Conservation (phyloP, 345 rosid genomes). For the Citrus unshiu region DNA sequence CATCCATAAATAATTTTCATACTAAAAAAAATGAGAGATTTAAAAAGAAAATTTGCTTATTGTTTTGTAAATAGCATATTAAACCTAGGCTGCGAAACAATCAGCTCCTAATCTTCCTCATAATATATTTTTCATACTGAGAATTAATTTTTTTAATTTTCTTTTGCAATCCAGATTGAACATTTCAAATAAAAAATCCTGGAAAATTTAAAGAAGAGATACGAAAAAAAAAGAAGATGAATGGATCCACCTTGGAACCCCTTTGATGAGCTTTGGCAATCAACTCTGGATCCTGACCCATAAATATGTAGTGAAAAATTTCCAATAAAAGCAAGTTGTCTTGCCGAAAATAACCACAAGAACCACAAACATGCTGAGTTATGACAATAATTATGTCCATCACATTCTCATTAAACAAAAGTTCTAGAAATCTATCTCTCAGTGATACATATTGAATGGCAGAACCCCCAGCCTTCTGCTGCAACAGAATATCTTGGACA, state of each 20-base stretch:
- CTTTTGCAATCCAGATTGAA: background rate
- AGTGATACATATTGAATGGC: constrained; percentile 59
- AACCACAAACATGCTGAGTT: constrained; percentile 62
- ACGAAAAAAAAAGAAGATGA: background rate
- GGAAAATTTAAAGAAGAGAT: background rate
- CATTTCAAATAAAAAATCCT: background rate
- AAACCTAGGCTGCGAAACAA: background rate
- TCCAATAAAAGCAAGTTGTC: constrained; percentile 85
- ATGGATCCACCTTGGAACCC: constrained; percentile 38
- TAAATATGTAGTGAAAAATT: constrained; percentile 61
- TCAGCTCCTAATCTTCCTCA: background rate
- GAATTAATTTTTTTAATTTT: background rate
- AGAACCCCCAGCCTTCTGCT: constrained; percentile 72
- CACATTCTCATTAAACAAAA: constrained; percentile 72
- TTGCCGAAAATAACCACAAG: constrained; percentile 55
- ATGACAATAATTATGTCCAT: constrained; percentile 70
- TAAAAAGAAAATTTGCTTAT: background rate
- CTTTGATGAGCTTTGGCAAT: constrained; percentile 50
- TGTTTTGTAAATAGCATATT: background rate
- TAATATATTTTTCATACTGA: background rate
- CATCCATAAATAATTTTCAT: background rate
- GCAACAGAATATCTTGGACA: constrained; percentile 59
- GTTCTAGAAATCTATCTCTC: constrained; percentile 74
- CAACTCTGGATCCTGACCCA: constrained; percentile 75
- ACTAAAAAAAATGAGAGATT: background rate